These are phyloP conservation scores for Extremus antarcticus DNA, from an alignment of 495 filamentous ascomycete species.

Conservation along the genomic window DNA sequence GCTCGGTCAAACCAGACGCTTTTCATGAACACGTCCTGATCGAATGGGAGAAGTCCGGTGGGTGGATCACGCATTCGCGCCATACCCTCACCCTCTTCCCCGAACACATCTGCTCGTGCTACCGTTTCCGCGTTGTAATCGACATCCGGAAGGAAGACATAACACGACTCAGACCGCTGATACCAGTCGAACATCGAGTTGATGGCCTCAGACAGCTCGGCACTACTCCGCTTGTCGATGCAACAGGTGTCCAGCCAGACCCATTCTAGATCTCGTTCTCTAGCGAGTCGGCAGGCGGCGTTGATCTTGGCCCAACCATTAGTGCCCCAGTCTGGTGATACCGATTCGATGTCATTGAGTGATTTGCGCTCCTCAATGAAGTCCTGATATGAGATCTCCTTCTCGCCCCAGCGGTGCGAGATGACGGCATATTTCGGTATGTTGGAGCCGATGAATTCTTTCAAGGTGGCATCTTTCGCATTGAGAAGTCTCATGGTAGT, in stretches of 20 bases:
- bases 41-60: background rate
- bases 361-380: background rate
- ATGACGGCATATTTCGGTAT: constrained; percentile 12
- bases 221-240: constrained; percentile 18
- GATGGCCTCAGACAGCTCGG: constrained; percentile 17
- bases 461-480: background rate
- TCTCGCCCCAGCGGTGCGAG: constrained; percentile 6
- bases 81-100: background rate
- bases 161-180: constrained; percentile 5
- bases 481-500: constrained; percentile 7
- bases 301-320: background rate
- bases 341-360: background rate
- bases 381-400: constrained; percentile 6
- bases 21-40: background rate
- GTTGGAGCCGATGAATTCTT: background rate
- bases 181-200: too few relatives aligned
- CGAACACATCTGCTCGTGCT: too few relatives aligned
- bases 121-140: background rate
- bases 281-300: constrained; percentile 1
- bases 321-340: background rate
- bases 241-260: constrained; percentile 19
- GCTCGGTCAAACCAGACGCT: background rate
- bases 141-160: constrained; percentile 2
- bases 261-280: background rate
- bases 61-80: background rate